Base-by-base conservation (phyloP, 192 early-diverging fungal species). In the Spizellomyces punctatus region DNA sequence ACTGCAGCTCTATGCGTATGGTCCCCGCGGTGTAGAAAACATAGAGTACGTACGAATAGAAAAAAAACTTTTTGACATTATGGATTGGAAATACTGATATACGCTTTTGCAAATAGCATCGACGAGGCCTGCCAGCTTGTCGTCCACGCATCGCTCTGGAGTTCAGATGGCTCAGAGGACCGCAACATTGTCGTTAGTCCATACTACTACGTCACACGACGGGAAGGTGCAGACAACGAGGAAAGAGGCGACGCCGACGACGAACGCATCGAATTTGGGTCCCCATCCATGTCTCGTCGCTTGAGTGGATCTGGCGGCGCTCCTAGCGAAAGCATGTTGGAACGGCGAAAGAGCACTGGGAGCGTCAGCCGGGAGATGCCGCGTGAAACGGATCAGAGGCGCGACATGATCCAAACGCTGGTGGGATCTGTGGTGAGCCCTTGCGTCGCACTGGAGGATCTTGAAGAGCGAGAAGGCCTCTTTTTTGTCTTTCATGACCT, bases 401-500 rank as follows among this genome's bases (percentile, higher is more conserved):
- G 70, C 8, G 70, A 72, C 17, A 72, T 72, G 70, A 64, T 72
- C 44, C 70, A 72, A 50, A 76, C 75, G 17, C 49, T 76, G 8
- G 75, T 76, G 5, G 75, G 75, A 21, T 59, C 75, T 21, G 60
- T 66, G 55, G 71, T 76, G 5, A 27, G 57, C 14, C 69, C 46
- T 16, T 73, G 72, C 64, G n/a, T 47, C 16, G 7, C 46, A 16
- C 46, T 83, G 21, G 8, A 50, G 41, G 77, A 83, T 56, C 19
- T 71, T 9, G 69, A 79, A 19, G 75, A 69, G 5, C 65, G 50
- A 10, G 67, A 76, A 16, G 81, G 76, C 8, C 22, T 71, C 16
- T 85, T 79, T 72, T 85, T 82, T 64, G 76, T 85, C n/a, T 85
- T 85, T 57, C 72, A 64, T 55, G 83, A 85, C 46, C 56, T 85